Percentiles rank a stretch among this genome's conserved stretches.
Evolutionary conservation across 352 stramenopile species (phyloP).

Genomic region (Phytophthora litchii): DNA sequence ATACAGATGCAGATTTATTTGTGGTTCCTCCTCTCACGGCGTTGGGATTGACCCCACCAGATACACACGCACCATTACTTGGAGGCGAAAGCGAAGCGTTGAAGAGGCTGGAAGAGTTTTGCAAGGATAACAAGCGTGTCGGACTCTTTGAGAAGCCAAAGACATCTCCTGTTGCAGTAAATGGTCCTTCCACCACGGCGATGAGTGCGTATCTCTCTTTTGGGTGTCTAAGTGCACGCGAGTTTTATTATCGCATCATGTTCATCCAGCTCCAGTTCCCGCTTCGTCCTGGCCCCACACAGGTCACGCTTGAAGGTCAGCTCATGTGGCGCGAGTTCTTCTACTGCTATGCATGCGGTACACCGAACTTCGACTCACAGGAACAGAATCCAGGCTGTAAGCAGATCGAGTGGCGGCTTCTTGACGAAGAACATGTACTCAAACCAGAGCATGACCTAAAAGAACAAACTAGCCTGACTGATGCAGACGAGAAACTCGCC

Average conservation of each 20-base stretch:
- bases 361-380: constrained; percentile 90
- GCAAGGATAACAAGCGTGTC: constrained; percentile 69
- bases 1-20: constrained; percentile 32
- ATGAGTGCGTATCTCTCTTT: constrained; percentile 93
- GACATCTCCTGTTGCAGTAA: constrained; percentile 86
- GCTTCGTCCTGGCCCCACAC: constrained; percentile 73
- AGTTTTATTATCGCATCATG: constrained; percentile 82
- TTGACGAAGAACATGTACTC: constrained; percentile 31
- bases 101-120: constrained; percentile 61
- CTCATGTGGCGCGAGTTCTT: constrained; percentile 97
- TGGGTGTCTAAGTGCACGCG: constrained; percentile 87
- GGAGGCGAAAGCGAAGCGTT: constrained; percentile 65
- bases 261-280: constrained; percentile 92
- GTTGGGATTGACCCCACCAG: constrained; percentile 42
- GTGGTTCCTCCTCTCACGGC: constrained; percentile 44
- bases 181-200: constrained; percentile 92
- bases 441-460: constrained; percentile 16
- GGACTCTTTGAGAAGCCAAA: constrained; percentile 96
- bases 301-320: constrained; percentile 92
- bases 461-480: constrained; percentile 2
- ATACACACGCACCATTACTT: constrained; percentile 52
- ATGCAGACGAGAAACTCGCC: constrained; percentile 50
- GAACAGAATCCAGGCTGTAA: constrained; percentile 89
- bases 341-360: constrained; percentile 75
- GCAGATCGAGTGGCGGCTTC: constrained; percentile 71